phyloP scores from a whole-genome alignment of 2,329 filamentous ascomycete species.

The Orbilia oligospora region DNA sequence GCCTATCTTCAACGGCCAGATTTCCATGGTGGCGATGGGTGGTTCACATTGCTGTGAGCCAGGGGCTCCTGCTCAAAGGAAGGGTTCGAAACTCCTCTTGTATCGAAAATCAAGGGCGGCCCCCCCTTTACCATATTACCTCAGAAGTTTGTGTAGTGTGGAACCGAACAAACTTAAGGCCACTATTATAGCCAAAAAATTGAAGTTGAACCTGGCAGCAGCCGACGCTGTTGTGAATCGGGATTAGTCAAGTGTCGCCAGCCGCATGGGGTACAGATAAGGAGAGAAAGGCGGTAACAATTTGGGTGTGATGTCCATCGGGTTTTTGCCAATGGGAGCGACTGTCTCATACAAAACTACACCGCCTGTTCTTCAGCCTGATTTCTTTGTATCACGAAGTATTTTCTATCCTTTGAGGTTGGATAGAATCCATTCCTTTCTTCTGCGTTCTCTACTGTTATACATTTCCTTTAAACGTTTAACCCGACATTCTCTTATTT shows the following conservation, averaged over 20 bases:
- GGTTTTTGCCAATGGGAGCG: constrained; percentile 26
- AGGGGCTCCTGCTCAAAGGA: constrained; percentile 48
- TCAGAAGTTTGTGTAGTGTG: constrained; percentile 31
- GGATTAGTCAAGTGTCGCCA: constrained; percentile 45
- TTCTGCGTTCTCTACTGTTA: constrained; percentile 27
- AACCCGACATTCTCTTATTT: constrained; percentile 43
- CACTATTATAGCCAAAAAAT: constrained; percentile 48
- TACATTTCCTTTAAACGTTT: constrained; percentile 22
- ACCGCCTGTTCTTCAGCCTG: constrained; percentile 43
- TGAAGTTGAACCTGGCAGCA: constrained; percentile 34
- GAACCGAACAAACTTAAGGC: constrained; percentile 59
- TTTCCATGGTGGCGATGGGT: constrained; percentile 39
- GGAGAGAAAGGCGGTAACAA: constrained; percentile 56
- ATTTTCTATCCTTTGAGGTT: constrained; percentile 37
- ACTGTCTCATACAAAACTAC: constrained; percentile 51
- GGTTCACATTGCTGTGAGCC: constrained; percentile 28
- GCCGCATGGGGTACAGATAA: constrained; percentile 59
- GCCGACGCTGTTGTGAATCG: constrained; percentile 37
- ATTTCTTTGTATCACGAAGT: constrained; percentile 33
- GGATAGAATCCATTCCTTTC: constrained; percentile 57
- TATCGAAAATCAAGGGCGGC: constrained; percentile 48
- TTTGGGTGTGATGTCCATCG: constrained; percentile 22
- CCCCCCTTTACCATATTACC: constrained; percentile 47
- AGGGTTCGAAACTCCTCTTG: constrained; percentile 59
- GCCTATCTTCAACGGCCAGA: constrained; percentile 44